phyloP scores from a whole-genome alignment of 108 stramenopile species.

The Hondaea fermentalgiana region DNA sequence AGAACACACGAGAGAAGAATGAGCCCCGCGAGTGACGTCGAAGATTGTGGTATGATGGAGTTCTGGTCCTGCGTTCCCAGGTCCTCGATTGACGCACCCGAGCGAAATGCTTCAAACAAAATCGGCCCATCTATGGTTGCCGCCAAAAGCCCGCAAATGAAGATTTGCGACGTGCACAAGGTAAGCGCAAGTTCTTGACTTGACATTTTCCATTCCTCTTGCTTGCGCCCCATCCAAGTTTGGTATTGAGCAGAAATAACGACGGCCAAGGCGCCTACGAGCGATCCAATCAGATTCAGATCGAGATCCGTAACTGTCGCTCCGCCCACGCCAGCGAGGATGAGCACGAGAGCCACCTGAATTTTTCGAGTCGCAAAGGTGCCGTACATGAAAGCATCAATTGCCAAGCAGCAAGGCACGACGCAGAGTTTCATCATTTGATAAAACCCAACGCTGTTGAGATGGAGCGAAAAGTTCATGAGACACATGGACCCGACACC shows the following conservation, averaged over 20 bases:
- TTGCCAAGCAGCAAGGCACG: neutral
- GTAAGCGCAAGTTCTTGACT: neutral
- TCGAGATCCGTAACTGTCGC: neutral
- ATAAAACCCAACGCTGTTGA: neutral
- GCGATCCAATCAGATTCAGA: neutral
- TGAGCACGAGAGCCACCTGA: neutral
- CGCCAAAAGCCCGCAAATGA: neutral
- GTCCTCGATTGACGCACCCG: too few species aligned
- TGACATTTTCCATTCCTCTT: neutral
- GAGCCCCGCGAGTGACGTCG: neutral
- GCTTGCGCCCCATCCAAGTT: neutral
- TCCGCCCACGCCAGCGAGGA: neutral
- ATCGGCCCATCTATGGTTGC: neutral
- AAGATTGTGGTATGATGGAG: neutral
- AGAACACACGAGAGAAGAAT: neutral
- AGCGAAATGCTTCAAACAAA: neutral
- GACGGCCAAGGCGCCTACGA: neutral
- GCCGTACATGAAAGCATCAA: neutral
- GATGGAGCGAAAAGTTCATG: neutral
- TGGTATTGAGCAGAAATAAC: neutral
- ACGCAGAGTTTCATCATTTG: constrained; percentile 1
- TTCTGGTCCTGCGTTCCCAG: neutral
- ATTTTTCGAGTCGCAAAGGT: neutral
- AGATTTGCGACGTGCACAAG: neutral
- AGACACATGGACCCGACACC: neutral